phyloP scores from a whole-genome alignment of 1,284 basidiomycete species.

The Leccinum ponderosum region DNA sequence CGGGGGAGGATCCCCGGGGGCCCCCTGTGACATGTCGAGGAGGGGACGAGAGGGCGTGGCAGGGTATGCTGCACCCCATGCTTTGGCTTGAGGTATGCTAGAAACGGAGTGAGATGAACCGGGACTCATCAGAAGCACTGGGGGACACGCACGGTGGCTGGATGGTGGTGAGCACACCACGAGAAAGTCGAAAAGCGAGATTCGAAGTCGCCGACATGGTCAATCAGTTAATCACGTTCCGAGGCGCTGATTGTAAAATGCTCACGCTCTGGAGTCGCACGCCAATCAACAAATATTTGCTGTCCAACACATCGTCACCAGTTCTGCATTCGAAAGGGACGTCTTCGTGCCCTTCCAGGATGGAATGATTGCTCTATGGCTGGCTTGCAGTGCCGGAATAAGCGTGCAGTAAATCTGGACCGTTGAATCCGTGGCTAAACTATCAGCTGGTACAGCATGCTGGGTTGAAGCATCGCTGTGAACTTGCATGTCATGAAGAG shows the following conservation, averaged over 20 bases:
- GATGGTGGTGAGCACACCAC: conserved; percentile 40
- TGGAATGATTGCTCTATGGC: too few species aligned
- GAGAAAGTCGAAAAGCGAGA: conserved; percentile 40
- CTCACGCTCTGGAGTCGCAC: neutral
- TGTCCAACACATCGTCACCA: too few species aligned
- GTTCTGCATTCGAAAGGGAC: too few species aligned
- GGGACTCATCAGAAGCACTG: neutral
- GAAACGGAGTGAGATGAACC: neutral
- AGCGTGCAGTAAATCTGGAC: too few species aligned
- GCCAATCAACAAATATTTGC: too few species aligned
- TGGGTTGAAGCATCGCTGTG: too few species aligned
- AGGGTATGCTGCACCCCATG: conserved; percentile 59
- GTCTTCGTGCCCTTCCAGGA: too few species aligned
- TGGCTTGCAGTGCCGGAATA: too few species aligned
- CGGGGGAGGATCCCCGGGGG: conserved; percentile 69
- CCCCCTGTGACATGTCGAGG: conserved; percentile 79
- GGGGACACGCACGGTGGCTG: conserved; percentile 39
- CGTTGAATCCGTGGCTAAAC: too few species aligned
- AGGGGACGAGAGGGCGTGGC: conserved; percentile 49
- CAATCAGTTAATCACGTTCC: neutral
- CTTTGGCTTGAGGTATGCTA: conserved; percentile 70
- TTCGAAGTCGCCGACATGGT: neutral
- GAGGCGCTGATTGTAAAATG: neutral
- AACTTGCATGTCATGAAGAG: too few species aligned
- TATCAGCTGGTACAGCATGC: too few species aligned